Conservation (phyloP, 169 alveolate genomes). For the Eimeria acervulina region DNA sequence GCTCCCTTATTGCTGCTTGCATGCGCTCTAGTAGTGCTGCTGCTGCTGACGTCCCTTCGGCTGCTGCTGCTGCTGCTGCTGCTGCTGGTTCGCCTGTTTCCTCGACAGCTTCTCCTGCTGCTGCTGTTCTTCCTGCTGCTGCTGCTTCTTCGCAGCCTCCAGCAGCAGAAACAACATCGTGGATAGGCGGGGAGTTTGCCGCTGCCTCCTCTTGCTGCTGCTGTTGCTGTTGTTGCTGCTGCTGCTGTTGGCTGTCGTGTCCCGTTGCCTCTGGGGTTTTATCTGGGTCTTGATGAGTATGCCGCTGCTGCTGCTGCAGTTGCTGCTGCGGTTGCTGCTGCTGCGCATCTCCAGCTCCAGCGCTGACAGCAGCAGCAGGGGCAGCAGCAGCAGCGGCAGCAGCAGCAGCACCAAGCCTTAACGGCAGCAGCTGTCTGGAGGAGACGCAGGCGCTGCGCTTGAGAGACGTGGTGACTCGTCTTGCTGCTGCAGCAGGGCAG, state of each 20-base stretch:
- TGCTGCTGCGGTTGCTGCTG: constrained; percentile 7
- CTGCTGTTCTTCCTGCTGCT: constrained; percentile 26
- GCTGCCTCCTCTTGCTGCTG: constrained; percentile 52
- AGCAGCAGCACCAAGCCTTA: neutral
- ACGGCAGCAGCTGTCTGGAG: constrained; percentile 28
- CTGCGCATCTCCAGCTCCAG: neutral
- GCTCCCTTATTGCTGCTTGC: constrained; percentile 46
- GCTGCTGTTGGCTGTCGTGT: neutral
- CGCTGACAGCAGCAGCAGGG: neutral
- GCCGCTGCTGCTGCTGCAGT: constrained; percentile 5
- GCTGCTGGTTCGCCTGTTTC: constrained; percentile 45
- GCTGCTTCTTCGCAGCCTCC: constrained; percentile 46
- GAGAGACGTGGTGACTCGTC: neutral
- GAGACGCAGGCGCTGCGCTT: neutral
- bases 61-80: constrained; percentile 38
- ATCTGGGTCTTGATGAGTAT: neutral
- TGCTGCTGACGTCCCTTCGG: neutral
- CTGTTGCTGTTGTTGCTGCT: neutral
- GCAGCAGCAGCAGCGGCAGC: constrained; percentile 1
- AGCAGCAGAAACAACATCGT: neutral
- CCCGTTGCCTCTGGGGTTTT: neutral
- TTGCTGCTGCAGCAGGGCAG: neutral
- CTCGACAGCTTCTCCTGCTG: neutral
- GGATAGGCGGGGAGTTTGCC: neutral
- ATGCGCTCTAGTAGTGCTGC: neutral